Conservation (phyloP, 768 basidiomycete genomes). For the Gloeophyllum trabeum region DNA sequence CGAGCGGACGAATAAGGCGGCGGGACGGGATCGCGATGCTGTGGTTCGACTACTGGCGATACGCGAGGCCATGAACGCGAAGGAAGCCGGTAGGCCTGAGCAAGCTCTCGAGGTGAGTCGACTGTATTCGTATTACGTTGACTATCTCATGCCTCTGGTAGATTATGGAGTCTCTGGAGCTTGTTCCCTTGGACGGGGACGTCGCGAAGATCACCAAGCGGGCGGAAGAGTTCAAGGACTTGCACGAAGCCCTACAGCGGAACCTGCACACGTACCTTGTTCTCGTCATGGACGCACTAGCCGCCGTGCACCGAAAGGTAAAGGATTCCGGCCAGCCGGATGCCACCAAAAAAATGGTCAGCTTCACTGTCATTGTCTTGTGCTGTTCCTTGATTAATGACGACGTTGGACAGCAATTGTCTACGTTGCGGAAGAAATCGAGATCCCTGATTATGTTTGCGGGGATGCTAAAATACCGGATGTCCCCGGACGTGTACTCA, state of each 20-base stretch:
- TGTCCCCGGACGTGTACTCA: slow-evolving; percentile 85
- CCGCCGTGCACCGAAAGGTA: slow-evolving; percentile 65
- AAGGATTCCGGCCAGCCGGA: slow-evolving; percentile 68
- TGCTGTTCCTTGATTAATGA: too few species aligned
- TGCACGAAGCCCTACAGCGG: slow-evolving; percentile 78
- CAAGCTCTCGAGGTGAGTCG: slow-evolving; percentile 67
- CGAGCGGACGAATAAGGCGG: slow-evolving; percentile 62
- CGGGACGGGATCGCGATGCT: slow-evolving; percentile 64
- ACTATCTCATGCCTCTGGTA: slow-evolving; percentile 19
- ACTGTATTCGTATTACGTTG: neutral
- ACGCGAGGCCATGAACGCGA: slow-evolving; percentile 70
- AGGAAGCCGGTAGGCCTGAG: slow-evolving; percentile 62
- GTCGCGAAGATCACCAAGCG: slow-evolving; percentile 74
- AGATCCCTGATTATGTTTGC: slow-evolving; percentile 84
- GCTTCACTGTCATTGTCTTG: slow-evolving; percentile 18
- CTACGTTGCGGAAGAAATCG: slow-evolving; percentile 65
- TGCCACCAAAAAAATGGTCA: slow-evolving; percentile 64
- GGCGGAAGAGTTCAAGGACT: slow-evolving; percentile 82
- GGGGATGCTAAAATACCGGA: slow-evolving; percentile 77
- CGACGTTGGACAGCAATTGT: slow-evolving; percentile 42
- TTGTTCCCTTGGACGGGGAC: slow-evolving; percentile 83
- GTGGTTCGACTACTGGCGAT: slow-evolving; percentile 68
- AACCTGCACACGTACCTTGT: slow-evolving; percentile 85
- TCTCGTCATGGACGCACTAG: slow-evolving; percentile 87
- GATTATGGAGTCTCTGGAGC: slow-evolving; percentile 80